Evolutionary conservation across 2,329 filamentous ascomycete species (phyloP).

Genomic region (Plenodomus lindquistii): DNA sequence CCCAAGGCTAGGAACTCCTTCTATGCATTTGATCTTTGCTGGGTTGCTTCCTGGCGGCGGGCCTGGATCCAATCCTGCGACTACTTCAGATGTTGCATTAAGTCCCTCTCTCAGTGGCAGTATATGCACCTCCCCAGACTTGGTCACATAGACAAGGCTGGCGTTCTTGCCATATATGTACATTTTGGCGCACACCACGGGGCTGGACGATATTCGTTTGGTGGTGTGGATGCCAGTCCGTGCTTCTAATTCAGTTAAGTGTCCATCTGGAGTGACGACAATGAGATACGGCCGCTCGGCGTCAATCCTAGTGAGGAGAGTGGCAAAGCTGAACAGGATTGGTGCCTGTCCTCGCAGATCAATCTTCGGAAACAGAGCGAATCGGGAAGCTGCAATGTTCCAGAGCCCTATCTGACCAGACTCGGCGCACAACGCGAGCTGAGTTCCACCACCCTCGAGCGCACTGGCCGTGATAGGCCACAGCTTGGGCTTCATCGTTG

Average conservation of each 20-base stretch:
- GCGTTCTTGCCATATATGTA: conserved; percentile 31
- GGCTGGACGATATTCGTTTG: conserved; percentile 31
- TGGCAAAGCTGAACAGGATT: conserved; percentile 63
- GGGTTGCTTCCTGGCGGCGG: conserved; percentile 43
- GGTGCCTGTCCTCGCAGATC: conserved; percentile 63
- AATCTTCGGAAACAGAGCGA: conserved; percentile 57
- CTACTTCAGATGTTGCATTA: conserved; percentile 35
- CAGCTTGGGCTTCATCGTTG: conserved; percentile 39
- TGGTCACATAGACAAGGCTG: conserved; percentile 40
- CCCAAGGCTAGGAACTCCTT: conserved; percentile 62
- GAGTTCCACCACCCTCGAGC: conserved; percentile 66
- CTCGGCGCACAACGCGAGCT: conserved; percentile 68
- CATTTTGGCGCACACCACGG: conserved; percentile 34
- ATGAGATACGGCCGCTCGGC: conserved; percentile 53
- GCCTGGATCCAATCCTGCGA: conserved; percentile 40
- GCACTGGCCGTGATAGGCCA: conserved; percentile 62
- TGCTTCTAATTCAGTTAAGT: conserved; percentile 62
- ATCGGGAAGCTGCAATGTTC: conserved; percentile 61
- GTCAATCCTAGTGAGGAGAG: conserved; percentile 34
- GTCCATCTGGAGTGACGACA: conserved; percentile 67
- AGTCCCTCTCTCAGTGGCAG: conserved; percentile 26
- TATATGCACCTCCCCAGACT: conserved; percentile 41
- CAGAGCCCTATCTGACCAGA: conserved; percentile 64
- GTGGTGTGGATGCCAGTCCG: conserved; percentile 45
- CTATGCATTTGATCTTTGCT: conserved; percentile 58